Conservation (phyloP, 2,329 filamentous ascomycete genomes). For the Blastomyces silverae region DNA sequence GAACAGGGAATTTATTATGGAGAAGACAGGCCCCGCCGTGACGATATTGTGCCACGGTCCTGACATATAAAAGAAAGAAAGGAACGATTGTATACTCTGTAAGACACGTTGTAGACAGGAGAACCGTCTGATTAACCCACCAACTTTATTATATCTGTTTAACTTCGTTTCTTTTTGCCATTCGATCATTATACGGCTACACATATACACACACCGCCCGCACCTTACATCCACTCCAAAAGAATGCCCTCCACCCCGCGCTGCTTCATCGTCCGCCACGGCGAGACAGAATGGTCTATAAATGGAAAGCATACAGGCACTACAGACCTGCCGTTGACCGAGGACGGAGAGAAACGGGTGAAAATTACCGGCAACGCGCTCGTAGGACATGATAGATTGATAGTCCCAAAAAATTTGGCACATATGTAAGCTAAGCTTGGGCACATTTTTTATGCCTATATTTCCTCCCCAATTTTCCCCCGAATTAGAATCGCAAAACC, state of each 20-base stretch:
- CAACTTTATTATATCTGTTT: not conserved
- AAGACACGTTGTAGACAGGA: not conserved
- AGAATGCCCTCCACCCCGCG: constrained; percentile 52
- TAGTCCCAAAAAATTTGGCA: constrained; percentile 71
- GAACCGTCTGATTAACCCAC: too few relatives aligned
- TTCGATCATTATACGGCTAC: not conserved
- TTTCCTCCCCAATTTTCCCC: not conserved
- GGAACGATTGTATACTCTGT: not conserved
- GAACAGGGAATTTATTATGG: constrained; percentile 2
- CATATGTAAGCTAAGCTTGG: constrained; percentile 59
- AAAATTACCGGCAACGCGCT: constrained; percentile 72
- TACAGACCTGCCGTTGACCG: constrained; percentile 79
- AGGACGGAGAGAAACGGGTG: constrained; percentile 70
- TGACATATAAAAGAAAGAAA: not conserved
- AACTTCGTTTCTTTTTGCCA: not conserved
- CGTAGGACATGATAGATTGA: constrained; percentile 74
- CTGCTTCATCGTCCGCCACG: constrained; percentile 78
- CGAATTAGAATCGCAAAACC: not conserved
- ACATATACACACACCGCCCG: not conserved
- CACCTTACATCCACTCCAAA: not conserved
- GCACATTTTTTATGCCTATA: not conserved
- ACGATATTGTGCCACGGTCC: not conserved
- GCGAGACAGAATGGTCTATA: constrained; percentile 93
- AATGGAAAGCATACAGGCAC: constrained; percentile 75
- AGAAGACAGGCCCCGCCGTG: not conserved